These are phyloP conservation scores for Paxillus rubicundulus DNA, from an alignment of 768 basidiomycete species.

Conservation along the genomic window DNA sequence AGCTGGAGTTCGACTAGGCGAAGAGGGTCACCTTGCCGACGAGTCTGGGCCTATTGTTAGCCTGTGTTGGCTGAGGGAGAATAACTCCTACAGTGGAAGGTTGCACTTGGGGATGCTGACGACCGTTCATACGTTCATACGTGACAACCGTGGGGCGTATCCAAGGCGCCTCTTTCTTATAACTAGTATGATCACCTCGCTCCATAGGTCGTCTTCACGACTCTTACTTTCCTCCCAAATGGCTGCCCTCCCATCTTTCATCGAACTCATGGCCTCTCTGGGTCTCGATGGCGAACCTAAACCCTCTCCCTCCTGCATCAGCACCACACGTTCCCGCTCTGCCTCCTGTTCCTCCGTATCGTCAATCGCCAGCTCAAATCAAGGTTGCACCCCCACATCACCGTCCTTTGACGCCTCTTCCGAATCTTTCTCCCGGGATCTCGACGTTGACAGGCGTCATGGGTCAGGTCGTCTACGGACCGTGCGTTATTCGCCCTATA, in stretches of 20 bases:
- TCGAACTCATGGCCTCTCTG: slow-evolving; percentile 82
- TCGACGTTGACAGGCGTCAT: slow-evolving; percentile 29
- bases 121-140: slow-evolving; percentile 26
- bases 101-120: slow-evolving; percentile 28
- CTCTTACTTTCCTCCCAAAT: slow-evolving; percentile 43
- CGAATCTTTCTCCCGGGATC: slow-evolving; percentile 27
- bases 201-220: slow-evolving; percentile 18
- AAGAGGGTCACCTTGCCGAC: slow-evolving; percentile 61
- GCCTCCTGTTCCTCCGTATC: slow-evolving; percentile 48
- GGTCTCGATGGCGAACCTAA: slow-evolving; percentile 58
- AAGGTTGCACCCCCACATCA: slow-evolving; percentile 30
- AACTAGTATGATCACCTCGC: slow-evolving; percentile 15
- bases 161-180: slow-evolving; percentile 30
- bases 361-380: slow-evolving; percentile 38
- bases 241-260: slow-evolving; percentile 81
- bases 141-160: slow-evolving; percentile 39
- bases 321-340: slow-evolving; percentile 30
- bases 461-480: slow-evolving; percentile 25
- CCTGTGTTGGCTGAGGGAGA: slow-evolving; percentile 21
- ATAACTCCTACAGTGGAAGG: slow-evolving; percentile 24
- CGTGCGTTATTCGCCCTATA: slow-evolving; percentile 31
- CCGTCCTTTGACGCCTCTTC: slow-evolving; percentile 36
- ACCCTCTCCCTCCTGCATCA: slow-evolving; percentile 29
- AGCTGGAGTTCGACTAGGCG: not conserved
- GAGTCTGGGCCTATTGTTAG: slow-evolving; percentile 44